Base-by-base conservation (phyloP, 306 rosid species). In the Inga laurina region DNA sequence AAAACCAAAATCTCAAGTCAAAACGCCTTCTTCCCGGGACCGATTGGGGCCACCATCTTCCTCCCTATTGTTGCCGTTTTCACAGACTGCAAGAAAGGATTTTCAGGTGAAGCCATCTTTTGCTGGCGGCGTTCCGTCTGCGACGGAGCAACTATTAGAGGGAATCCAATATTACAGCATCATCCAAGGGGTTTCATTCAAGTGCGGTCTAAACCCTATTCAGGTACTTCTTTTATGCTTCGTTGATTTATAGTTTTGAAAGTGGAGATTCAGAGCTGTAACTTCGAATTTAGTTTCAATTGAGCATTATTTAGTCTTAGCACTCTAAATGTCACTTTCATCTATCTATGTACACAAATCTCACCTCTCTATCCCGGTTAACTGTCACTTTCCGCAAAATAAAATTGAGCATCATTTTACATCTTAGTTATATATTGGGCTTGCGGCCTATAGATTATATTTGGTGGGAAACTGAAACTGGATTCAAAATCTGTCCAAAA, bases 161-260 rank as follows among this genome's bases (percentile, higher is more conserved):
- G 61, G 22, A 21, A 19, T 19, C 27, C 3, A 21, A 19, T 56
- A 7, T 54, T 54, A 7, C 27, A 19, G 62, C 62, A 54, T 21
- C 62, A 19, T 86, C 90, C 94, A 93, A 45, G 97, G 98, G 2
- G 90, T 79, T 79, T 88, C 94, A 43, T 96, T 96, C 88, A 96
- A 94, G 92, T 96, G 92, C 77, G 97, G 97, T 27, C 93, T 97
- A 61, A 92, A 91, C 77, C 80, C 99, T 74, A 86, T 90, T 87
- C 98, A 96, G 98, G 98, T 96, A 45, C 43, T 89, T 77, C 44
- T 27, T 74, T 21, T 52, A 75, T 74, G 18, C 51, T 32, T 24
- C 45, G 0, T 41, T 48, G 3, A 61, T 66, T 72, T 19, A 7
- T 56, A 2, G 24, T 45, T 85, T 61, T 41, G 30, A 54, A n/a